Base-by-base conservation (phyloP, 2,329 filamentous ascomycete species). In the Neocatenulostroma microsporum region DNA sequence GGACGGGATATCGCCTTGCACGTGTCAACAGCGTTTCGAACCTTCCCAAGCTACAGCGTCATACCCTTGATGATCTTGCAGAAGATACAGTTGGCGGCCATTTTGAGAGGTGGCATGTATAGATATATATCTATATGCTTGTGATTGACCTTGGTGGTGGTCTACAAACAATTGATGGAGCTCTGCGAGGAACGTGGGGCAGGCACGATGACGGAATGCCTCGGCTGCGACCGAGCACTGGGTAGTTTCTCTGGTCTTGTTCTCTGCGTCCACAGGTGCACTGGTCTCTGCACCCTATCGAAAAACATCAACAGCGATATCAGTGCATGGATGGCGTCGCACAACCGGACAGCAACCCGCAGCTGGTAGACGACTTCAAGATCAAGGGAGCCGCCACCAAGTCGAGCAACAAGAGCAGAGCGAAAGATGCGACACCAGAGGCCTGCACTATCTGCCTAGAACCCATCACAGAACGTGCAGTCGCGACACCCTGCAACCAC, bases 61-160 rank as follows among this genome's bases (percentile, higher is more conserved):
- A 7, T 63, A 76, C 89, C 89, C 75, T 94, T 93, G 70, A 98
- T 82, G 61, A 98, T 96, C 64, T 86, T 94, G 74, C 91, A 98
- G 70, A 98, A 98, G 58, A 96, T 86, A 62, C 91, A 98, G 46
- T 80, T 70, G 36, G 81, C 71, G 13, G 55, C 53, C 54, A 57
- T 57, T 14, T 40, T 43, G 34, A 37, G n/a, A 3, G 27, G 14
- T 7, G 41, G 27, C 33, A 39, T 35, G 17, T 13, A 24, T 15
- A 24, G 13, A n/a, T n/a, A n/a, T n/a, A n/a, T n/a, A n/a, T n/a
- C n/a, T n/a, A n/a, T n/a, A n/a, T n/a, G n/a, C n/a, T n/a, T n/a
- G 13, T 31, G 6, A 31, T 7, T 9, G 17, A 9, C 29, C 29
- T 31, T 31, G 29, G 13, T 31, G 29, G 29, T 17, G 6, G 26